A percentile compares a stretch with the other conserved stretches of the same genome.
Evolutionary conservation across 2,329 filamentous ascomycete species (phyloP).

Genomic region (Phyllosticta paracitricarpa): DNA sequence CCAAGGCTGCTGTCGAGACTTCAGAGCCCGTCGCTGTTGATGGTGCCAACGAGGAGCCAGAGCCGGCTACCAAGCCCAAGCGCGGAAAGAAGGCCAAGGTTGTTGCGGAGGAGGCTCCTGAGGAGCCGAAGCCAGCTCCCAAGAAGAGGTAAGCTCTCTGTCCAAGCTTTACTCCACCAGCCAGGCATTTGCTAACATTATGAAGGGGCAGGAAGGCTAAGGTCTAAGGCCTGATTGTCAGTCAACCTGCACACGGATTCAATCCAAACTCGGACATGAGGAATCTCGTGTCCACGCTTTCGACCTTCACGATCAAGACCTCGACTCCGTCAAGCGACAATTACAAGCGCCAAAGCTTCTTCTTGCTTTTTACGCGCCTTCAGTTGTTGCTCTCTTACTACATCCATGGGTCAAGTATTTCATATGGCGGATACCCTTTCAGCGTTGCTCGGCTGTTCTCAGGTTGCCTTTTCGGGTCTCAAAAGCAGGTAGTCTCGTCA

Average conservation of each 20-base stretch:
- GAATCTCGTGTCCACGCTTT: background rate
- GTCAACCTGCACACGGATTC: background rate
- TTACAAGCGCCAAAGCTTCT: background rate
- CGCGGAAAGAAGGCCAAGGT: background rate
- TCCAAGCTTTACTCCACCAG: background rate
- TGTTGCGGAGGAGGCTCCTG: background rate
- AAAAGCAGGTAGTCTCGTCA: background rate
- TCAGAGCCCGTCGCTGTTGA: background rate
- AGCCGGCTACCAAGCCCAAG: background rate
- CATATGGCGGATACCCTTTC: background rate
- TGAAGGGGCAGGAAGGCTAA: slow-evolving; percentile 3
- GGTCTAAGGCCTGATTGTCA: background rate
- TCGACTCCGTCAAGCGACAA: background rate
- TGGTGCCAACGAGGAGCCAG: background rate
- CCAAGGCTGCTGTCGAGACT: background rate
- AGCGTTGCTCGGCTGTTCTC: background rate
- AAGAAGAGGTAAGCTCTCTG: slow-evolving; percentile 4
- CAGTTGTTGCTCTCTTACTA: background rate
- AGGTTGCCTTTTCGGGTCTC: background rate
- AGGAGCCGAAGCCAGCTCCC: background rate
- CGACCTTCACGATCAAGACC: background rate
- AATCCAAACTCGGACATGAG: background rate
- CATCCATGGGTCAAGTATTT: background rate
- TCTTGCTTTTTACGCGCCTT: background rate
- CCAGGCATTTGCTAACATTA: background rate